Percentiles rank a stretch among this genome's conserved stretches.
Conservation (phyloP, 352 stramenopile species). For the Paralagenidium karlingii region DNA sequence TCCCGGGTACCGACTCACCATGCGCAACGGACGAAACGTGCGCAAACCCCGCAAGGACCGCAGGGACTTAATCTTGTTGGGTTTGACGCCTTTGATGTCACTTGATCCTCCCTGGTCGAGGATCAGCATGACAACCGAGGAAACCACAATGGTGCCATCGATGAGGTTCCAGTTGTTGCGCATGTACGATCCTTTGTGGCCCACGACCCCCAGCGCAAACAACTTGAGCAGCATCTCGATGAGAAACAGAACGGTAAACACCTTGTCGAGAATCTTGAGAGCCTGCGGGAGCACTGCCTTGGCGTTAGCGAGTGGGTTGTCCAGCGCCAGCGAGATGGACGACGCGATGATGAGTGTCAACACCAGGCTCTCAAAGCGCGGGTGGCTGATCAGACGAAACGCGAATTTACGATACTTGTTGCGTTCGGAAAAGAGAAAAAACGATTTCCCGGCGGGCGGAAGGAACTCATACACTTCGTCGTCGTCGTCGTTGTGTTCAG, state of each 20-base stretch:
- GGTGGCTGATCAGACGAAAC: slow-evolving; percentile 34
- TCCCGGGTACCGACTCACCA: slow-evolving; percentile 79
- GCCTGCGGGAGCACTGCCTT: slow-evolving; percentile 17
- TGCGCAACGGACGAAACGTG: slow-evolving; percentile 82
- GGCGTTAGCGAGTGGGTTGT: slow-evolving; percentile 70
- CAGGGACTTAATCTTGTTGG: slow-evolving; percentile 50
- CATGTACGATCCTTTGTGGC: slow-evolving; percentile 65
- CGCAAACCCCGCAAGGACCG: slow-evolving; percentile 71
- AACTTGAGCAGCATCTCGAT: slow-evolving; percentile 87
- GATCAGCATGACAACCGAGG: slow-evolving; percentile 61
- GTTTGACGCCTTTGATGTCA: slow-evolving; percentile 16
- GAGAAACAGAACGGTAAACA: slow-evolving; percentile 69
- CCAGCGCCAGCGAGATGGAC: slow-evolving; percentile 74
- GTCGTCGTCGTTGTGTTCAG: too few relatives aligned
- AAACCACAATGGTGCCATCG: slow-evolving; percentile 79
- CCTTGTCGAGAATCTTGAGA: slow-evolving; percentile 57
- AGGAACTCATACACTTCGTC: too few relatives aligned
- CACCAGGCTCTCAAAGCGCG: slow-evolving; percentile 66
- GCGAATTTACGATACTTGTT: slow-evolving; percentile 38
- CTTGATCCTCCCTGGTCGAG: too few relatives aligned
- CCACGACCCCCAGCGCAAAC: slow-evolving; percentile 63
- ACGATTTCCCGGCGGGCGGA: slow-evolving; percentile 5
- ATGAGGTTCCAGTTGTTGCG: slow-evolving; percentile 83
- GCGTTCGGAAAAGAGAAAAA: slow-evolving; percentile 23
- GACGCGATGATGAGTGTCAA: slow-evolving; percentile 73